These are phyloP conservation scores for Penicillium sp. DNA, from an alignment of 2,329 filamentous ascomycete species.

Conservation along the genomic window DNA sequence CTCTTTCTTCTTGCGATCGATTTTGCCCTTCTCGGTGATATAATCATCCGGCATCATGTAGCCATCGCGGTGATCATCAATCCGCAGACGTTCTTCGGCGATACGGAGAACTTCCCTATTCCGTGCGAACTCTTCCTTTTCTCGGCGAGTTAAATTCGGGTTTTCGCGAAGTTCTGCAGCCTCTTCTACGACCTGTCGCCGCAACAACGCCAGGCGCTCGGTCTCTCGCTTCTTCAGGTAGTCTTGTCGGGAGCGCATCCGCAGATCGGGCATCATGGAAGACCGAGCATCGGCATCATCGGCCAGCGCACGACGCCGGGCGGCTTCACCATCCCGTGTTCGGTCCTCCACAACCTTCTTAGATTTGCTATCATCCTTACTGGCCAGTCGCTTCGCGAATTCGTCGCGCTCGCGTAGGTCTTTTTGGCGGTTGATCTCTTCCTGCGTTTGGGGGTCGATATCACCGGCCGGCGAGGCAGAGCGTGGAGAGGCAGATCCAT, in stretches of 20 bases:
- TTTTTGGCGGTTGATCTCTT: conserved; percentile 63
- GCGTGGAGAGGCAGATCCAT: conserved; percentile 46
- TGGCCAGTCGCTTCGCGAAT: conserved; percentile 74
- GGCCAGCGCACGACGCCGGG: conserved; percentile 65
- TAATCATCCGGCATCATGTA: conserved; percentile 95
- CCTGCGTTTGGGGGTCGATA: conserved; percentile 63
- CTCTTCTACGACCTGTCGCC: conserved; percentile 90
- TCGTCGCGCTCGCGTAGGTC: conserved; percentile 78
- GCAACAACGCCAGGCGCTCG: conserved; percentile 81
- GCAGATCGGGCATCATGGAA: conserved; percentile 77
- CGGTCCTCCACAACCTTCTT: conserved; percentile 70
- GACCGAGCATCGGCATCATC: conserved; percentile 70
- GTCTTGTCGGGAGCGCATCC: conserved; percentile 83
- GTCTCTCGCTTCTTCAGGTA: conserved; percentile 92
- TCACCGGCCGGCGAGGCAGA: conserved; percentile 46
- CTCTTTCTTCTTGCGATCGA: conserved; percentile 84
- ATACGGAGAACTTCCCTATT: conserved; percentile 82
- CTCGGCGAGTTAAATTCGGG: conserved; percentile 72
- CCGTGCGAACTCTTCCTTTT: conserved; percentile 85
- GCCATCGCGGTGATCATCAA: conserved; percentile 90
- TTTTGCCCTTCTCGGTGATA: conserved; percentile 89
- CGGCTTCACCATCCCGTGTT: conserved; percentile 61
- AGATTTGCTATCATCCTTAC: conserved; percentile 70
- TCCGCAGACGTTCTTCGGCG: conserved; percentile 80
- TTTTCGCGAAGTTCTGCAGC: conserved; percentile 78